Evolutionary conservation across 352 stramenopile species (phyloP).

Genomic region (Phytopythium vexans): DNA sequence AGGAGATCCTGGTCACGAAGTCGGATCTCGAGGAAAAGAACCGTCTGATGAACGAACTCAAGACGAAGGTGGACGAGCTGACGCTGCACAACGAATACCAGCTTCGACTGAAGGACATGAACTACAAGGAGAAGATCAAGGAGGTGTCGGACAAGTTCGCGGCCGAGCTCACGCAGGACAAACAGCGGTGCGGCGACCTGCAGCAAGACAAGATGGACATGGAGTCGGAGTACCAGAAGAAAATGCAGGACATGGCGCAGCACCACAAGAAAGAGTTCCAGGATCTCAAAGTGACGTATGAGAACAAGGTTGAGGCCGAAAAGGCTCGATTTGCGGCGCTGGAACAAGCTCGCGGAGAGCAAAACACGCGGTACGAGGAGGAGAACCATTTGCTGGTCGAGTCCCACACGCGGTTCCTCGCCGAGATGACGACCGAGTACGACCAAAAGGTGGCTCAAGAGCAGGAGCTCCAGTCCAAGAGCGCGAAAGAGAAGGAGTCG

Average conservation of each 20-base stretch:
- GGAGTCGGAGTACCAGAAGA: conserved; percentile 90
- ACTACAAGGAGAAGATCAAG: conserved; percentile 96
- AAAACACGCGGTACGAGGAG: conserved; percentile 71
- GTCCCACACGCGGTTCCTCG: conserved; percentile 82
- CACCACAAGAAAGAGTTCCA: conserved; percentile 88
- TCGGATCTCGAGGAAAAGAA: conserved; percentile 93
- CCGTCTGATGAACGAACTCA: conserved; percentile 89
- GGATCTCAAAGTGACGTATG: conserved; percentile 89
- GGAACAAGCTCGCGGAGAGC: conserved; percentile 65
- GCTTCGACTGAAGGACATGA: conserved; percentile 93
- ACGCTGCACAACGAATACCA: conserved; percentile 95
- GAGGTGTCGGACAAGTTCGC: conserved; percentile 93
- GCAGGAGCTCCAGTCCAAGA: conserved; percentile 66
- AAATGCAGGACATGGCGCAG: conserved; percentile 88
- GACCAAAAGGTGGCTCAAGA: conserved; percentile 88
- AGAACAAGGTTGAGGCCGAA: conserved; percentile 89
- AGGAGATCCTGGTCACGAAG: conserved; percentile 94
- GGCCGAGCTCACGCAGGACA: conserved; percentile 91
- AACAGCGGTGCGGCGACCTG: conserved; percentile 87
- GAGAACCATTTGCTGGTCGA: conserved; percentile 79
- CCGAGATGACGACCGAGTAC: conserved; percentile 92
- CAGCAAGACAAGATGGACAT: conserved; percentile 90
- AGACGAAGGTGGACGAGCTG: conserved; percentile 93
- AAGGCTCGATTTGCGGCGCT: conserved; percentile 87
- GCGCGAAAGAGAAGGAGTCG: conserved; percentile 55